Conservation (phyloP, 345 rosid genomes). For the Lumnitzera racemosa region DNA sequence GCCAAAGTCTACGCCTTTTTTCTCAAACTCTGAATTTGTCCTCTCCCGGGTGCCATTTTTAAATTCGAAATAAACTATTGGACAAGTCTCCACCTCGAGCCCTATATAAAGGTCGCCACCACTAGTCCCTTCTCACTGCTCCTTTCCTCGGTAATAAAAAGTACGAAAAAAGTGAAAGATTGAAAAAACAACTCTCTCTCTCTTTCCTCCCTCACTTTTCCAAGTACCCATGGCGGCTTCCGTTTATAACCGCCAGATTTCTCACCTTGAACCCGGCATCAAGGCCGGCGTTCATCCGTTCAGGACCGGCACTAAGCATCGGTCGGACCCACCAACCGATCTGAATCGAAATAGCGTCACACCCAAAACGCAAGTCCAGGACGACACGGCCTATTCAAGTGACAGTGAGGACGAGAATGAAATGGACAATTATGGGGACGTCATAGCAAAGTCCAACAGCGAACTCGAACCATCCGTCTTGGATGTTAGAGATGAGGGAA, state of each 20-base stretch:
- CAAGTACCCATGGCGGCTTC: constrained; percentile 55
- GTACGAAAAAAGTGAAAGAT: too few relatives aligned
- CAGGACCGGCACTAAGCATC: constrained; percentile 37
- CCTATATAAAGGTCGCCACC: too few relatives aligned
- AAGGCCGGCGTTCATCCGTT: constrained; percentile 47
- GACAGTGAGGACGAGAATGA: constrained; percentile 39
- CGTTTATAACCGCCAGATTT: constrained; percentile 66
- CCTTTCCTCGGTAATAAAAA: too few relatives aligned
- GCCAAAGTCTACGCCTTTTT: too few relatives aligned
- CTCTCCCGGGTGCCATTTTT: too few relatives aligned
- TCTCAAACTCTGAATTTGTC: too few relatives aligned
- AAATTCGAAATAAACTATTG: too few relatives aligned
- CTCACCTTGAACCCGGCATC: constrained; percentile 34
- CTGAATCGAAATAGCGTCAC: constrained; percentile 9
- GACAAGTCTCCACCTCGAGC: too few relatives aligned
- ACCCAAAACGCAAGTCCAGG: constrained; percentile 13
- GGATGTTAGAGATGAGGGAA: constrained; percentile 66
- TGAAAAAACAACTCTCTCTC: neutral
- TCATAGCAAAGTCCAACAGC: constrained; percentile 38
- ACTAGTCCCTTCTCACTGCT: too few relatives aligned
- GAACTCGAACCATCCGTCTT: constrained; percentile 63
- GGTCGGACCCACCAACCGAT: constrained; percentile 25
- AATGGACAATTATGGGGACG: constrained; percentile 26
- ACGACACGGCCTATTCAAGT: constrained; percentile 33
- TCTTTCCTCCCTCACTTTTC: constrained; percentile 7